phyloP scores from a whole-genome alignment of 306 rosid genomes.

The Dalbergia cultrata region DNA sequence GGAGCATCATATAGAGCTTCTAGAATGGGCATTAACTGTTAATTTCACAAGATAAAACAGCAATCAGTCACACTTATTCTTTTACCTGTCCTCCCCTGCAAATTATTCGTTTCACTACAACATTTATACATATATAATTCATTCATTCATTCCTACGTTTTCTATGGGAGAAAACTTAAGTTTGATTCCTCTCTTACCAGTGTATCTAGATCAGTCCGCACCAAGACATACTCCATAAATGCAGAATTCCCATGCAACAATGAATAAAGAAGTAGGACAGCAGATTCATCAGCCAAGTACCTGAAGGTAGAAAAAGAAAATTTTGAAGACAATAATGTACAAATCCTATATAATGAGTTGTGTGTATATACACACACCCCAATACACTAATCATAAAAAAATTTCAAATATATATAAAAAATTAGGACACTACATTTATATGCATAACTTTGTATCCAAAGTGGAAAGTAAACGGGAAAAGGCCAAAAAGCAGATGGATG shows the following conservation, averaged over 20 bases:
- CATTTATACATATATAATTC: neutral
- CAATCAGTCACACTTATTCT: no score
- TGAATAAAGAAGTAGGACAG: slow-evolving; percentile 94
- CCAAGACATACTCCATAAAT: slow-evolving; percentile 95
- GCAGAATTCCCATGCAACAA: slow-evolving; percentile 90
- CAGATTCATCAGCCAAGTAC: slow-evolving; percentile 91
- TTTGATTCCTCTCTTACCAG: slow-evolving; percentile 68
- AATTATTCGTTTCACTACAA: neutral
- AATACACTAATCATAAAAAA: neutral
- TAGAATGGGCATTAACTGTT: slow-evolving; percentile 95
- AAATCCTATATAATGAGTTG: neutral
- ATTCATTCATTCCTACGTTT: neutral
- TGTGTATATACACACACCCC: neutral
- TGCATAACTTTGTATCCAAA: neutral
- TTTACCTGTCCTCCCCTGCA: slow-evolving; percentile 51
- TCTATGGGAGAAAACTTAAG: slow-evolving; percentile 40
- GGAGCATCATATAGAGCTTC: slow-evolving; percentile 94
- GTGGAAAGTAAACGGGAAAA: neutral
- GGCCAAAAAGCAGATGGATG: slow-evolving; percentile 12
- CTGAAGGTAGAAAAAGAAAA: slow-evolving; percentile 54
- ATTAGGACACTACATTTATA: slow-evolving; percentile 4
- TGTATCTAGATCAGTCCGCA: slow-evolving; percentile 97
- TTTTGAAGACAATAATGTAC: slow-evolving; percentile 4
- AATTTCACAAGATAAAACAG: slow-evolving; percentile 47
- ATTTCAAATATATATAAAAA: no score